Conservation (phyloP, 768 basidiomycete species). For the Chlorophyllum brunneum region DNA sequence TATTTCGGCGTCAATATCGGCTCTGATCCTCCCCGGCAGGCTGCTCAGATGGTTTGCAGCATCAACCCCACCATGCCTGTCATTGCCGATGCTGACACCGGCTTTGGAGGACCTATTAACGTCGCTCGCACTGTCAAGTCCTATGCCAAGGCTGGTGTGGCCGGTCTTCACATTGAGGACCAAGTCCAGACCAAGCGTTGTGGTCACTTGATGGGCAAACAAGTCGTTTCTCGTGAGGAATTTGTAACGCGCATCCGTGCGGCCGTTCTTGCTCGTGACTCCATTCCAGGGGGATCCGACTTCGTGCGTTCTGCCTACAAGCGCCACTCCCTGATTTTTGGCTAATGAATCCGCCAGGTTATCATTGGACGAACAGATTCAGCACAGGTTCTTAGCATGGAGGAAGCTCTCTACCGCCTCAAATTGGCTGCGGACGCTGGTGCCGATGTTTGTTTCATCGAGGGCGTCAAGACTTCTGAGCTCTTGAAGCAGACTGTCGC, state of each 20-base stretch:
- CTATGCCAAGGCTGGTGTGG: slow-evolving; percentile 65
- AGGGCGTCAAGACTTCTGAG: slow-evolving; percentile 68
- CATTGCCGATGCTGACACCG: slow-evolving; percentile 78
- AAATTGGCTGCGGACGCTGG: slow-evolving; percentile 69
- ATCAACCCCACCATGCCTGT: slow-evolving; percentile 62
- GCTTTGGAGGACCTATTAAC: slow-evolving; percentile 72
- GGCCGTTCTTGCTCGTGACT: slow-evolving; percentile 70
- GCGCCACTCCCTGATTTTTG: background rate
- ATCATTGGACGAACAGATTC: slow-evolving; percentile 76
- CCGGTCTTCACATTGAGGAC: slow-evolving; percentile 74
- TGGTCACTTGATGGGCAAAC: slow-evolving; percentile 76
- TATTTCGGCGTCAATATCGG: background rate
- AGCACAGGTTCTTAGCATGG: slow-evolving; percentile 75
- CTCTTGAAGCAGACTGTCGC: slow-evolving; percentile 59
- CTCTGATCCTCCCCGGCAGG: slow-evolving; percentile 24
- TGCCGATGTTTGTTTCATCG: slow-evolving; percentile 78
- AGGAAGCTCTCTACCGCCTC: slow-evolving; percentile 62
- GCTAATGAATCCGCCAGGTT: slow-evolving; percentile 33
- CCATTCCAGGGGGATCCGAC: slow-evolving; percentile 69
- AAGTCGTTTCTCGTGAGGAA: slow-evolving; percentile 75
- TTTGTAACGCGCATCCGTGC: slow-evolving; percentile 71
- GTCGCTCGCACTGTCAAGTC: slow-evolving; percentile 69
- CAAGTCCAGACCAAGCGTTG: slow-evolving; percentile 81
- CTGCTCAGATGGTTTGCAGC: slow-evolving; percentile 67
- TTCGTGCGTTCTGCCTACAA: slow-evolving; percentile 37